Percentiles rank a stretch among this genome's conserved stretches.
phyloP scores from a whole-genome alignment of 2,329 filamentous ascomycete genomes.

The Botrytis tulipae region DNA sequence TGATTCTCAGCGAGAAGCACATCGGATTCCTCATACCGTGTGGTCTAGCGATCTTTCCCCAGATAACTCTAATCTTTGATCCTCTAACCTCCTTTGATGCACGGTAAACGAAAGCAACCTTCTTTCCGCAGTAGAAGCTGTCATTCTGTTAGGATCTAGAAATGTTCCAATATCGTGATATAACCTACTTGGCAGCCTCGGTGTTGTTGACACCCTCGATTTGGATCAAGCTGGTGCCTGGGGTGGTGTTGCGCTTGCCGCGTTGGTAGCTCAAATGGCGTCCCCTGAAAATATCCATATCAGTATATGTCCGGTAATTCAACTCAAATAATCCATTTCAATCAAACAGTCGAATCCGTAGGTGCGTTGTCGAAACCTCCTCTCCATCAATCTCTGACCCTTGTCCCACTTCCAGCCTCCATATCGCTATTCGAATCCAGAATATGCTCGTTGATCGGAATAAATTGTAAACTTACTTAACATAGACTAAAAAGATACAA shows the following conservation, averaged over 20 bases:
- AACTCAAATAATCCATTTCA: neutral
- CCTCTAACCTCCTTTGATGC: conserved; percentile 91
- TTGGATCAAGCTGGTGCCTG: conserved; percentile 92
- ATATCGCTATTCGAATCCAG: conserved; percentile 5
- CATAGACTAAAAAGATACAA: conserved; percentile 63
- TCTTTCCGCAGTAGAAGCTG: conserved; percentile 96
- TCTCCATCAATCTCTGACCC: neutral
- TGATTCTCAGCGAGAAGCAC: neutral
- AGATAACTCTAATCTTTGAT: conserved; percentile 98
- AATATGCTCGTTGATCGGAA: neutral
- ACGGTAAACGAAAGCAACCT: conserved; percentile 98
- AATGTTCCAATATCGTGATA: conserved; percentile 7
- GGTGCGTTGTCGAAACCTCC: conserved; percentile 18
- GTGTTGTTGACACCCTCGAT: conserved; percentile 96
- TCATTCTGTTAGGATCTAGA: conserved; percentile 27
- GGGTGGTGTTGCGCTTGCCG: conserved; percentile 86
- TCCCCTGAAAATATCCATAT: conserved; percentile 60
- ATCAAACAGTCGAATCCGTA: neutral
- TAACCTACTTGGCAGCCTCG: conserved; percentile 77
- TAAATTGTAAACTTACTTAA: conserved; percentile 68
- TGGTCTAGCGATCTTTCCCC: conserved; percentile 95
- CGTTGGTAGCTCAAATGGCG: conserved; percentile 98
- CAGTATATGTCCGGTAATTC: neutral
- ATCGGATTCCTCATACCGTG: conserved; percentile 65
- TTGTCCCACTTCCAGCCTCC: neutral